Evolutionary conservation across 805 yeast species (phyloP).

Genomic region (Lipomyces chichibuensis): DNA sequence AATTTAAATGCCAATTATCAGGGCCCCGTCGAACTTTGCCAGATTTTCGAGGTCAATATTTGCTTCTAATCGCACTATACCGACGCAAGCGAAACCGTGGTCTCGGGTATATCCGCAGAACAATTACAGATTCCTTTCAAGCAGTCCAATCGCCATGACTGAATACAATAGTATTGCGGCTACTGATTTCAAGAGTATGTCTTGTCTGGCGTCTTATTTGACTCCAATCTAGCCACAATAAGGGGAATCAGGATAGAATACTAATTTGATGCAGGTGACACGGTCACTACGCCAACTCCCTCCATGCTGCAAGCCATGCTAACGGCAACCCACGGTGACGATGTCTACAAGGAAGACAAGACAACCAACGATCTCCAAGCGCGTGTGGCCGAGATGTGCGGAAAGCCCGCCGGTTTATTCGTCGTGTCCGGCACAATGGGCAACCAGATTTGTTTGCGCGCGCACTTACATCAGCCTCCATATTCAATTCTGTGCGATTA

Average conservation of each 20-base stretch:
- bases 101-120: not conserved
- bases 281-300: constrained; percentile 84
- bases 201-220: not conserved
- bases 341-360: constrained; percentile 84
- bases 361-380: constrained; percentile 67
- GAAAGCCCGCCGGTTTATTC: constrained; percentile 77
- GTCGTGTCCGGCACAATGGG: constrained; percentile 90
- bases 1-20: not conserved
- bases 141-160: constrained; percentile 14
- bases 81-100: not conserved
- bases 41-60: not conserved
- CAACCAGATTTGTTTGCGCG: constrained; percentile 81
- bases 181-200: constrained; percentile 30
- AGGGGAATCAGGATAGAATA: not conserved
- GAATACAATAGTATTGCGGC: constrained; percentile 27
- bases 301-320: constrained; percentile 67
- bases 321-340: constrained; percentile 72
- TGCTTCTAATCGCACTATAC: not conserved
- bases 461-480: constrained; percentile 80
- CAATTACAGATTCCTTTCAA: not conserved
- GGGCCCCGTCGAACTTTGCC: not conserved
- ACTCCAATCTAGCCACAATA: not conserved
- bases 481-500: constrained; percentile 83
- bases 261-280: constrained; percentile 52
- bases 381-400: constrained; percentile 67